Base-by-base conservation (phyloP, 2,329 filamentous ascomycete species). In the Cercospora zeae-maydis region DNA sequence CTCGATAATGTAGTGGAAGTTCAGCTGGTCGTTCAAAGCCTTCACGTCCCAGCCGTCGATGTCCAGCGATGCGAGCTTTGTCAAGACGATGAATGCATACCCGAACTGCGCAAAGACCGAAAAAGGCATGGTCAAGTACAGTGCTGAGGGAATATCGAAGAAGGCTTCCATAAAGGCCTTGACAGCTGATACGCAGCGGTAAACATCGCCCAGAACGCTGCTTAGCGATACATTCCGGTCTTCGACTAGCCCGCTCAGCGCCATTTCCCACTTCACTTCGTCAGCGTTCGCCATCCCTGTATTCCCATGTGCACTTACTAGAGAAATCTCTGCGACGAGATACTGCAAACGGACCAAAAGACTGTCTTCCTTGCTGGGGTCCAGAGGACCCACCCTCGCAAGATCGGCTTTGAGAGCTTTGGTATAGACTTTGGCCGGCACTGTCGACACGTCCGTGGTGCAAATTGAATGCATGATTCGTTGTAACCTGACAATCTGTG, bases 101-200 rank as follows among this genome's bases (percentile, higher is more conserved):
- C 69, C 72, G 47, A 73, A 74, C 54, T 73, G 71, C 9, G 64
- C 70, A 37, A 73, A 73, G 8, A 69, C 62, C 5, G 69, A 65
- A 64, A 73, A 74, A n/a, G 72, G 70, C 5, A 70, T 27, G 36
- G 66, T 63, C 14, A 72, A 64, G 61, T 72, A 73, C 19, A 64
- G 56, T 33, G 65, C 62, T 5, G 67, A 37, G 3, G 71, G 70
- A 16, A 73, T 69, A 30, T 65, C 58, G 57, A 72, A 70, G 63
- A 65, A 74, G 30, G 67, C 53, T 42, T 73, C 68, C 34, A 69
- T 42, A 58, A 71, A 72, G 1, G 62, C 37, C 53, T 67, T 68
- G 52, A 72, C 67, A 2, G 70, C 67, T 51, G 69, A 61, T 24
- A 71, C 67, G 47, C 65, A 69, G 31, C 62, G 61, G 59, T 70